Base-by-base conservation (phyloP, 1,284 basidiomycete species). In the Rugosomyces carneus region DNA sequence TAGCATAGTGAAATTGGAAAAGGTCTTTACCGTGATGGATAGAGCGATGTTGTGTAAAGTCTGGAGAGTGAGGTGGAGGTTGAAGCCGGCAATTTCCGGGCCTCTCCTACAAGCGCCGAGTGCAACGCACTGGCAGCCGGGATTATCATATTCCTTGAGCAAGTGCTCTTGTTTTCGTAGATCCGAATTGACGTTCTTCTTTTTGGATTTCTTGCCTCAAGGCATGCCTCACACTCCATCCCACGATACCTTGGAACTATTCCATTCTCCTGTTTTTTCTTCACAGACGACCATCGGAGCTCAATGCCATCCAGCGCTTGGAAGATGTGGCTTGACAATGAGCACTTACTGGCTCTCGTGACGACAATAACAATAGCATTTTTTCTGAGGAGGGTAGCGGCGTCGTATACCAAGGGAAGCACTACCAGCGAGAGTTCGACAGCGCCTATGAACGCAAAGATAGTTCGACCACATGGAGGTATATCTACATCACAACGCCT, bases 71-170 rank as follows among this genome's bases (percentile, higher is more conserved):
- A 53, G 43, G 43, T 37, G 52, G 48, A 47, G 47, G 45, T 52
- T 49, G 48, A 47, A 54, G 50, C 59, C 64, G 66, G 65, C 64
- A 67, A 65, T 44, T 58, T 52, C 66, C 66, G 66, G 56, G 29
- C 48, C 48, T 50, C 55, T 65, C 66, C 65, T 64, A 51, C 43
- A 38, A 57, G 45, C 51, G 53, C 58, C 60, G 58, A 61, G n/a
- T n/a, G n/a, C n/a, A n/a, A n/a, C n/a, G n/a, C n/a, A n/a, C n/a
- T n/a, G n/a, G n/a, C n/a, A n/a, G n/a, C n/a, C n/a, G n/a, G n/a
- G n/a, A n/a, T n/a, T n/a, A n/a, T n/a, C n/a, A n/a, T n/a, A n/a
- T n/a, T n/a, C n/a, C n/a, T n/a, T n/a, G n/a, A n/a, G n/a, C n/a
- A n/a, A n/a, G 21, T 23, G 21, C 21, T 3, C 21, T 7, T 4